Evolutionary conservation across 179 eudicot genomes (phyloP), one percentile per base, ranked within the genome.

Genomic region (Beta lomatogona): DNA sequence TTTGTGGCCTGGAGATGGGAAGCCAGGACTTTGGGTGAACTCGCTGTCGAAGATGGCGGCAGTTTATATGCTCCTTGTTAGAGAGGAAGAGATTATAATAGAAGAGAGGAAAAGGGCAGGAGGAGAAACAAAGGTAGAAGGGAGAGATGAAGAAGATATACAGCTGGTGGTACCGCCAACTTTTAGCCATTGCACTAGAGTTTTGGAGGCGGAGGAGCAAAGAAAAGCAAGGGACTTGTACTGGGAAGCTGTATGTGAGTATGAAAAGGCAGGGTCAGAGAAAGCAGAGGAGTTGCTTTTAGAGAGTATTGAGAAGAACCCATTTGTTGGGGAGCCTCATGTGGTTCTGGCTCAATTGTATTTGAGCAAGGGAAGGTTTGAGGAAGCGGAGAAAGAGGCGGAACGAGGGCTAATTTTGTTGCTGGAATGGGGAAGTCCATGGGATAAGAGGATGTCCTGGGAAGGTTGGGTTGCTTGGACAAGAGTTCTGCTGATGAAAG

Each of bases 401-500:
- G 87, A 85, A 87, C 86, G 74, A 68, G 97, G 97, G 63, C 71
- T 94, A 55, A 84, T 60, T 0, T 82, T 93, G n/a, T 58, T 94
- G 84, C 60, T 94, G 52, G 91, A 93, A 70, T 94, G 98, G 98
- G 98, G 92, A 36, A 90, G 93, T 79, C 93, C 97, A 50, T 94
- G 98, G 98, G 98, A 94, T 79, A 94, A 94, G 89, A 90, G 98
- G 81, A 92, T 85, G 90, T 85, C 96, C 15, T 94, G 98, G 98
- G 93, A 92, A 88, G 98, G 97, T 13, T 94, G 98, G 98, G 66
- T 94, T 85, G 93, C 98, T 80, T 94, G 98, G 98, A 81, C 81
- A 22, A 91, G 98, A 85, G 97, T 92, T 12, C 45, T 94, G 80
- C 71, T 92, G 71, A 93, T 90, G 92, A 93, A 94, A 81, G 88